Evolutionary conservation across 1,284 basidiomycete species (phyloP).

Genomic region (Marasmius oreades): DNA sequence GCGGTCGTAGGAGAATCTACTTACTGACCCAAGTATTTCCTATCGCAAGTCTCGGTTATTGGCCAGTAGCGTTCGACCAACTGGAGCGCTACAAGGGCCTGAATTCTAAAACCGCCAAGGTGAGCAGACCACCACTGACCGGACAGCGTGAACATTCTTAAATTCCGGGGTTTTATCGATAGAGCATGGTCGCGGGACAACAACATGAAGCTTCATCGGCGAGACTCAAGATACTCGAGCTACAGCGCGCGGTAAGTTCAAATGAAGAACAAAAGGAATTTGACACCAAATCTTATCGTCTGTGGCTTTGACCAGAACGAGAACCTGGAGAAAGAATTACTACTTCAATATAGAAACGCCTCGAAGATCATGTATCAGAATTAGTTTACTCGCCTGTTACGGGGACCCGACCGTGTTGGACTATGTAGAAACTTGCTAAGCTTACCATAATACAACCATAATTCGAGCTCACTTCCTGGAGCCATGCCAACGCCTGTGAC

Average conservation of each 20-base stretch:
- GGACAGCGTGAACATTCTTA: background rate
- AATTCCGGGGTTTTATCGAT: background rate
- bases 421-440: too few relatives aligned
- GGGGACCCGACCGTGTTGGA: too few relatives aligned
- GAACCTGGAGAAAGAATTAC: conserved; percentile 17
- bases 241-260: conserved; percentile 57
- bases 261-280: background rate
- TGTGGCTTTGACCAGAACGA: conserved; percentile 22
- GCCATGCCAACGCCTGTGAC: background rate
- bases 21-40: too few relatives aligned
- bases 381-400: background rate
- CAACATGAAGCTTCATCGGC: conserved; percentile 58
- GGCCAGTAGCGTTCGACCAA: conserved; percentile 48
- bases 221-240: conserved; percentile 59
- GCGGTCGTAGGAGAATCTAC: too few relatives aligned
- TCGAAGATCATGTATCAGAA: too few relatives aligned
- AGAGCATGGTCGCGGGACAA: conserved; percentile 72
- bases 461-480: background rate
- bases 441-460: too few relatives aligned
- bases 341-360: background rate
- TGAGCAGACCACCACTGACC: conserved; percentile 21
- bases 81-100: conserved; percentile 57
- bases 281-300: background rate
- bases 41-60: conserved; percentile 49
- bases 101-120: conserved; percentile 72